Base-by-base conservation (phyloP, 768 basidiomycete genomes). In the Serendipita sp. region DNA sequence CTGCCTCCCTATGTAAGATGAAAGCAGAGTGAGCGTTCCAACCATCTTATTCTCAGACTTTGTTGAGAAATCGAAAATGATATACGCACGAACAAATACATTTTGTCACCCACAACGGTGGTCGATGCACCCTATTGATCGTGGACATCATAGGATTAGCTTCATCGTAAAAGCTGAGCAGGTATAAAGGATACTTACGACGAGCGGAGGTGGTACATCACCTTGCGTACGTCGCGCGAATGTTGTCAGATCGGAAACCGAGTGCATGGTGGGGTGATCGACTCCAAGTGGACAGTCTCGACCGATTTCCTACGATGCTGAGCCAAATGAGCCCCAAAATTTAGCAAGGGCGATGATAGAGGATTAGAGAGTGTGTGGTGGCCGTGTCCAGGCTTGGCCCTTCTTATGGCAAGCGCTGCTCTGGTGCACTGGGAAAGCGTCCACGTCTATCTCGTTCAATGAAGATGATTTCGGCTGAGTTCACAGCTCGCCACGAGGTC, bases 231-330 rank as follows among this genome's bases (percentile, higher is more conserved):
- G 85, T 66, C 87, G 81, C 71, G 86, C 87, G 71, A 83, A 88
- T 0, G 91, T 91, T 8, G 90, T 91, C 69, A 94, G 78, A 75
- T 93, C 91, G 70, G 89, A 89, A 68, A 93, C 89, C 60, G 90
- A 89, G 72, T 91, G 88, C 81, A 81, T 82, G 44, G 65, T 67
- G 66, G 40, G 23, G 40, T 40, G 40, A 40, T 40, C 40, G 40
- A 40, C 5, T 40, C 40, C 40, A 40, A 40, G 13, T 5, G 40
- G 40, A 13, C 6, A 40, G 40, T 40, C 40, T 40, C 5, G 40
- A 13, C 6, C 40, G 40, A 40, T 40, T 40, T 13, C 13, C 6
- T 40, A 40, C 40, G 40, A 40, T 40, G 5, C 13, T 5, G 40
- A 13, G 40, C 40, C 40, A 40, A 40, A 40, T 40, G 40, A 40